These are phyloP conservation scores for Eucalyptus cloeziana DNA, from an alignment of 345 rosid genomes.

Conservation along the genomic window DNA sequence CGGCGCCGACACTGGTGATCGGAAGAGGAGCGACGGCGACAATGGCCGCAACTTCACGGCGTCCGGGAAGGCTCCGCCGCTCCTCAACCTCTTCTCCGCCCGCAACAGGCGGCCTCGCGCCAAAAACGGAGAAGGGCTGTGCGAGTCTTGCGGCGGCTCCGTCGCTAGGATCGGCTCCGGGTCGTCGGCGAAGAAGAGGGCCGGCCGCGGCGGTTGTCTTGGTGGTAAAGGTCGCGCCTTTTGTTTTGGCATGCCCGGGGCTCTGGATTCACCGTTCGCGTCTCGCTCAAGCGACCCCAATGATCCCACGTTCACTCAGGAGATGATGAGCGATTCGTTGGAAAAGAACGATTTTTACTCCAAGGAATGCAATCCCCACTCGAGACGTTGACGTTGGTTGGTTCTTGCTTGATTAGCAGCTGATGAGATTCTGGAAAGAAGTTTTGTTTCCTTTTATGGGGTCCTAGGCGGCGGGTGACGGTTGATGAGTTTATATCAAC, in stretches of 20 bases:
- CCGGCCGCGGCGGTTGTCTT: background rate
- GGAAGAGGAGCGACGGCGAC: background rate
- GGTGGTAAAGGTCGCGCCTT: background rate
- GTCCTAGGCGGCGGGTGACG: background rate
- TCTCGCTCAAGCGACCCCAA: constrained; percentile 34
- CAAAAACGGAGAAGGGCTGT: background rate
- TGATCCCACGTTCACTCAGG: constrained; percentile 21
- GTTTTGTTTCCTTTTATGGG: background rate
- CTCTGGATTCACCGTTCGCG: constrained; percentile 16
- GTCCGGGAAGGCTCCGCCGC: background rate
- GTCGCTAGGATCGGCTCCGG: background rate
- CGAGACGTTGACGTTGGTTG: background rate
- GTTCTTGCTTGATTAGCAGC: background rate
- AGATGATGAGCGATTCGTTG: constrained; percentile 28
- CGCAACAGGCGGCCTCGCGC: background rate
- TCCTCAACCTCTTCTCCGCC: background rate
- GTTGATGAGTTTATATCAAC: background rate
- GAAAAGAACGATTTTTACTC: constrained; percentile 44
- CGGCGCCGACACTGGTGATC: background rate
- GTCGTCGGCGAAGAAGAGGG: background rate
- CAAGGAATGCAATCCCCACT: constrained; percentile 38
- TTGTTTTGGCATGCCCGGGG: constrained; percentile 18
- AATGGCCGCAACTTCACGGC: background rate
- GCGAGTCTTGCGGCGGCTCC: background rate
- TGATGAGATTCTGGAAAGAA: background rate